Evolutionary conservation across 2,329 filamentous ascomycete genomes (phyloP).

Genomic region (Cladosporium sp.): DNA sequence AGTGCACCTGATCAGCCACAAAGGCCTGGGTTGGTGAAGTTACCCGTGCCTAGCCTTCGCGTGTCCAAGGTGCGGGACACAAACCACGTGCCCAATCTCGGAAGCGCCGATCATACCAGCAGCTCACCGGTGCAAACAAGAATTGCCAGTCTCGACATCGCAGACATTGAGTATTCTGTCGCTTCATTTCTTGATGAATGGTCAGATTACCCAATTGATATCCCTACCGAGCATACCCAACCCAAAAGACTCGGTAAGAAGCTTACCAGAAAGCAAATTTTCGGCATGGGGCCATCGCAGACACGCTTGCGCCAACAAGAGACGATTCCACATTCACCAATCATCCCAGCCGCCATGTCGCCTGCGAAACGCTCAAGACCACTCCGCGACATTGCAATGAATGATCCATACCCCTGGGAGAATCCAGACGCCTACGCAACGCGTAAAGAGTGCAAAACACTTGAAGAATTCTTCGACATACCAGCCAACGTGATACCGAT

Average conservation of each 20-base stretch:
- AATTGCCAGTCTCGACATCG: conserved; percentile 2
- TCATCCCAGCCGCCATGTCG: background rate
- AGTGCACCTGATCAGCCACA: background rate
- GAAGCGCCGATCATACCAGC: background rate
- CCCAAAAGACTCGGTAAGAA: conserved; percentile 50
- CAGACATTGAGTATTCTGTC: too few species aligned
- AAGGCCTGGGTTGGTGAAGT: background rate
- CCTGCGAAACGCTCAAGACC: conserved; percentile 6
- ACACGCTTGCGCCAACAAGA: conserved; percentile 3
- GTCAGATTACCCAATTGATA: conserved; percentile 21
- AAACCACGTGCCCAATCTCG: too few species aligned
- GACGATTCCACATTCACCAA: background rate
- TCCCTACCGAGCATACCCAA: conserved; percentile 47
- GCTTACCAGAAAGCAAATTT: conserved; percentile 33
- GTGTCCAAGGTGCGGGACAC: background rate
- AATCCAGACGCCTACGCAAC: background rate
- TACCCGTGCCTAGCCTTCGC: background rate
- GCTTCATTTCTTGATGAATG: conserved; percentile 22
- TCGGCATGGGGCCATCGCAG: conserved; percentile 18
- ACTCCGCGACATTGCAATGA: conserved; percentile 17
- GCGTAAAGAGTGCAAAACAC: conserved; percentile 10
- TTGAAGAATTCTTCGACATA: conserved; percentile 23
- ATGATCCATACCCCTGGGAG: conserved; percentile 18
- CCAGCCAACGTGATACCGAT: conserved; percentile 19
- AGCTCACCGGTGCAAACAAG: background rate